These are phyloP conservation scores for Aspergillus steynii DNA, from an alignment of 495 filamentous ascomycete species.

Conservation along the genomic window DNA sequence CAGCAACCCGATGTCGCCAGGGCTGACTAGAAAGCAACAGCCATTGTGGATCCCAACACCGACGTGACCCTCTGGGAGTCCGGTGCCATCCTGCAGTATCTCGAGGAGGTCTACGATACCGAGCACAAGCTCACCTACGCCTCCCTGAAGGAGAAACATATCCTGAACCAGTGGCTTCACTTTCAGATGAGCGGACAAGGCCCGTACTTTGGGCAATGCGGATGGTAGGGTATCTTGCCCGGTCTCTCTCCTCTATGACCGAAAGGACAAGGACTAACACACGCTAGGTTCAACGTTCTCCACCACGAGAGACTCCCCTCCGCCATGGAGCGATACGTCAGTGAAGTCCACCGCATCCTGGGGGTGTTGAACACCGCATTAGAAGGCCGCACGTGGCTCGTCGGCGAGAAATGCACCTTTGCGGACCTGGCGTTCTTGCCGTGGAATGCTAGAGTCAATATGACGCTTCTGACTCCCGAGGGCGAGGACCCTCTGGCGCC, in stretches of 20 bases:
- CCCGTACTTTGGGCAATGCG: conserved; percentile 11
- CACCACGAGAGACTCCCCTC: conserved; percentile 47
- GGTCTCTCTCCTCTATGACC: conserved; percentile 7
- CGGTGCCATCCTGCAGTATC: conserved; percentile 39
- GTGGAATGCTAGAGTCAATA: conserved; percentile 24
- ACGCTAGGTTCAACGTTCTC: conserved; percentile 46
- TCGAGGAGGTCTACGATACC: conserved; percentile 37
- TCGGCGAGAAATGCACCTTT: conserved; percentile 52
- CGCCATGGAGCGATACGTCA: conserved; percentile 47
- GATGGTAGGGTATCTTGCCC: conserved; percentile 3
- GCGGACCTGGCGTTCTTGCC: conserved; percentile 50
- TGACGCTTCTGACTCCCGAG: not conserved
- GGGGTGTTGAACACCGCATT: conserved; percentile 45
- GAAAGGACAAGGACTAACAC: conserved; percentile 26
- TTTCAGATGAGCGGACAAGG: conserved; percentile 35
- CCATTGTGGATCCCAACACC: conserved; percentile 14
- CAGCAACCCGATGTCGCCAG: not conserved
- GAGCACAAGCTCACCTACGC: conserved; percentile 31
- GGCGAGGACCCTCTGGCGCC: conserved; percentile 18
- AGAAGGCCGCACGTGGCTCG: conserved; percentile 40
- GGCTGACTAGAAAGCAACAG: not conserved
- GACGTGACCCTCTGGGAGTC: conserved; percentile 10
- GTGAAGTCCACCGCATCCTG: conserved; percentile 48
- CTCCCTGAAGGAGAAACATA: conserved; percentile 29
- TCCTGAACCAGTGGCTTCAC: conserved; percentile 32